Conservation (phyloP, 2,329 filamentous ascomycete genomes). For the Calonectria hawksworthii region DNA sequence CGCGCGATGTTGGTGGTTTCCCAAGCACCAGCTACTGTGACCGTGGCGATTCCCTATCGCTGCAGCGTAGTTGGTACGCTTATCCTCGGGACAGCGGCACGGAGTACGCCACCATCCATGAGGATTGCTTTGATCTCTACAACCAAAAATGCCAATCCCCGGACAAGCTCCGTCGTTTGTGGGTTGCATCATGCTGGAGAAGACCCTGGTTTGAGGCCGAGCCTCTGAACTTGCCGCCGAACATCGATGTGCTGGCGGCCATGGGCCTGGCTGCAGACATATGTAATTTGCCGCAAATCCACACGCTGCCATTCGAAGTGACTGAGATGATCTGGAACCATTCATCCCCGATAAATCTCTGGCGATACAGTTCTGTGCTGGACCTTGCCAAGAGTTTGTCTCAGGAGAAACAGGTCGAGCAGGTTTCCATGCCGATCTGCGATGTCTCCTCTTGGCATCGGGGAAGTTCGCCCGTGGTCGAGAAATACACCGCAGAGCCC, state of each 20-base stretch:
- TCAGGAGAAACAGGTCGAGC: background rate
- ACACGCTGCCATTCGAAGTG: background rate
- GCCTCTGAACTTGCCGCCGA: background rate
- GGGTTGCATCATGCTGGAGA: constrained; percentile 9
- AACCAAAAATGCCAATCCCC: background rate
- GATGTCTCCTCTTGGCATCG: constrained; percentile 5
- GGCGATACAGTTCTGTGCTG: constrained; percentile 13
- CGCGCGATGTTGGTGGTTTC: constrained; percentile 8
- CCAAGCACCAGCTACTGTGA: constrained; percentile 14
- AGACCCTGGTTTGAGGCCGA: constrained; percentile 13
- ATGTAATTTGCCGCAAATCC: background rate
- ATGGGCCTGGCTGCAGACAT: constrained; percentile 11
- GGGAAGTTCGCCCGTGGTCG: background rate
- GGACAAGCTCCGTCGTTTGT: constrained; percentile 4
- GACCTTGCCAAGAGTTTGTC: constrained; percentile 3
- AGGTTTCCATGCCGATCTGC: background rate
- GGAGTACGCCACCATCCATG: constrained; percentile 8
- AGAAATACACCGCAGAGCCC: background rate
- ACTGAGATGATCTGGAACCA: constrained; percentile 10
- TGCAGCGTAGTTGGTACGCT: constrained; percentile 14
- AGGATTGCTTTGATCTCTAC: constrained; percentile 8
- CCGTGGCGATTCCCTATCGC: constrained; percentile 1
- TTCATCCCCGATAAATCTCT: background rate
- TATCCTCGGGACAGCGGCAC: constrained; percentile 4
- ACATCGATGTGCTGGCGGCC: background rate